phyloP scores from a whole-genome alignment of 2,329 filamentous ascomycete species.

The Aspergillus tamarii region DNA sequence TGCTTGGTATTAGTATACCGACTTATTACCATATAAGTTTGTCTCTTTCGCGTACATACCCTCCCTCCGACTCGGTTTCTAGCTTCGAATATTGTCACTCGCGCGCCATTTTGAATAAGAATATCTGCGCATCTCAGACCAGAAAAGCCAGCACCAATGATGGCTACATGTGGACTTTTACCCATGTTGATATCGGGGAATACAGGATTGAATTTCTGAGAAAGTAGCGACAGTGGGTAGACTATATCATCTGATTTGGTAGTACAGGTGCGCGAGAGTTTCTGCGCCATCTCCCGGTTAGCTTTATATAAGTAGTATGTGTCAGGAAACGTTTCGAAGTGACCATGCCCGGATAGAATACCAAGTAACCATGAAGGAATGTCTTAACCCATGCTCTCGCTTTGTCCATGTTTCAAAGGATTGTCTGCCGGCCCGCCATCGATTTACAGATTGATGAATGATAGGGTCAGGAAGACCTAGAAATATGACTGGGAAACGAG shows the following conservation, averaged over 20 bases:
- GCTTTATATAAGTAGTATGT: too few relatives aligned
- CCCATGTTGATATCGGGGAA: slow-evolving; percentile 28
- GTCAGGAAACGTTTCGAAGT: too few relatives aligned
- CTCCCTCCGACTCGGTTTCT: slow-evolving; percentile 62
- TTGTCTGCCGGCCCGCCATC: too few relatives aligned
- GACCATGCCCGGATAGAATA: too few relatives aligned
- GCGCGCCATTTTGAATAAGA: slow-evolving; percentile 57
- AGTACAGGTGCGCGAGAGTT: too few relatives aligned
- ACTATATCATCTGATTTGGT: background rate
- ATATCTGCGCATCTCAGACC: slow-evolving; percentile 64
- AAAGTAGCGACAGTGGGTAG: background rate
- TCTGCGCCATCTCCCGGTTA: too few relatives aligned
- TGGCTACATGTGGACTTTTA: slow-evolving; percentile 54
- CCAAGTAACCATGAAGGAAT: too few relatives aligned
- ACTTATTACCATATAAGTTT: background rate
- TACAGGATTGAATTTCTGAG: background rate
- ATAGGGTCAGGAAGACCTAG: too few relatives aligned
- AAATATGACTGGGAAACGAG: too few relatives aligned
- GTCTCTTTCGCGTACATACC: slow-evolving; percentile 38
- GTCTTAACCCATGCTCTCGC: too few relatives aligned
- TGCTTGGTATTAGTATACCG: slow-evolving; percentile 28
- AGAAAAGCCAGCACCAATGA: slow-evolving; percentile 64
- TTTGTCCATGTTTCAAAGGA: too few relatives aligned
- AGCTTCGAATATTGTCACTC: slow-evolving; percentile 64
- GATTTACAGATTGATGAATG: too few relatives aligned